phyloP scores from a whole-genome alignment of 495 filamentous ascomycete species.

The Sordaria brevicollis region DNA sequence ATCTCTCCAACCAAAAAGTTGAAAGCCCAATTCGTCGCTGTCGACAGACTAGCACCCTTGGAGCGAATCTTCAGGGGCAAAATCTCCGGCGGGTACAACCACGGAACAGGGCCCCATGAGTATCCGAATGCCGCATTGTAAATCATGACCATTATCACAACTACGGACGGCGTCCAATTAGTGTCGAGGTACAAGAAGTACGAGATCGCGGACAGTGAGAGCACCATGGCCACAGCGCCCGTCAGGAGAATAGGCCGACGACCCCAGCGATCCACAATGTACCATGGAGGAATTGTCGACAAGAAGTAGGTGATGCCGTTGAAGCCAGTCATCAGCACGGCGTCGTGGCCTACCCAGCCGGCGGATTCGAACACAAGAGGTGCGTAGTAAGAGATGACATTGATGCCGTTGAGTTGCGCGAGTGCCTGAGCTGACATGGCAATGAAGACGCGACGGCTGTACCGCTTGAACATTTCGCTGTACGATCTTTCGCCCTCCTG shows the following conservation, averaged over 20 bases:
- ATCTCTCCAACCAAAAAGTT: conserved; percentile 95
- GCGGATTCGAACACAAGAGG: conserved; percentile 94
- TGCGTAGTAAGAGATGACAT: conserved; percentile 98
- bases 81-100: conserved; percentile 97
- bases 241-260: conserved; percentile 82
- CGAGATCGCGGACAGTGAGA: conserved; percentile 84
- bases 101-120: conserved; percentile 98
- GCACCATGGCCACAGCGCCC: conserved; percentile 81
- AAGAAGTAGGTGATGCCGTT: conserved; percentile 86
- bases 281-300: conserved; percentile 94
- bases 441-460: conserved; percentile 87
- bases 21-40: conserved; percentile 95
- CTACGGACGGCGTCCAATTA: conserved; percentile 61
- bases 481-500: conserved; percentile 93
- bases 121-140: conserved; percentile 98
- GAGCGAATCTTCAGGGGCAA: conserved; percentile 92
- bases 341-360: conserved; percentile 80
- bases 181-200: conserved; percentile 93
- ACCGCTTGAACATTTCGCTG: conserved; percentile 87
- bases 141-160: conserved; percentile 92
- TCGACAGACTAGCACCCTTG: conserved; percentile 94
- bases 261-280: conserved; percentile 88
- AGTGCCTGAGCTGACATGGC: conserved; percentile 97
- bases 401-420: conserved; percentile 96
- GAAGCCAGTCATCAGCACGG: conserved; percentile 95